These are phyloP conservation scores for Ballota nigra DNA, from an alignment of 257 asterid genomes.

Conservation along the genomic window DNA sequence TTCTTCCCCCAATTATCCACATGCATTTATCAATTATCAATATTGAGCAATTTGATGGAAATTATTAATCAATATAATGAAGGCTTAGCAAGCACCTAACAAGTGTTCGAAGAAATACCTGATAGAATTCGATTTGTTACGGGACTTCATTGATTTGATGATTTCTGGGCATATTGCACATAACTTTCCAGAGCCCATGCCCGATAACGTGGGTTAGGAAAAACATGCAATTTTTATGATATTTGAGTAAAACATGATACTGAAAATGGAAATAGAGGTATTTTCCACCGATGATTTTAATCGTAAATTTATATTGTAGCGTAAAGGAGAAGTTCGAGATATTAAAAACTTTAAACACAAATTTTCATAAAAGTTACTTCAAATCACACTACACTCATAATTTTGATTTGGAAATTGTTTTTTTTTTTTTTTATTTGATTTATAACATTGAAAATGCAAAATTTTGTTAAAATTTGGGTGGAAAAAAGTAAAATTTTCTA, in stretches of 20 bases:
- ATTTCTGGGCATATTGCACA: conserved; percentile 46
- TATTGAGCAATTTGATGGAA: not conserved
- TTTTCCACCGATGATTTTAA: not conserved
- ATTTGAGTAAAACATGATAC: not conserved
- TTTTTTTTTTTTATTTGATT: too few relatives aligned
- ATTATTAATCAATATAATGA: not conserved
- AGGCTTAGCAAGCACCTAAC: not conserved
- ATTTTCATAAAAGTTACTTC: too few relatives aligned
- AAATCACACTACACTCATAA: too few relatives aligned
- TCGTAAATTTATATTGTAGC: too few relatives aligned
- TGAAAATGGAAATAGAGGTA: not conserved
- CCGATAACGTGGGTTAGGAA: not conserved
- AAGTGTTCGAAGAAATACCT: conserved; percentile 71
- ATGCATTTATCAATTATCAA: not conserved
- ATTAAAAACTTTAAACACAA: too few relatives aligned
- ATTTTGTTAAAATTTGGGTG: too few relatives aligned
- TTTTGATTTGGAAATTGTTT: too few relatives aligned
- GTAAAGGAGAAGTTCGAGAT: too few relatives aligned
- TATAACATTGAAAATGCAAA: too few relatives aligned
- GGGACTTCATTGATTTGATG: too few relatives aligned
- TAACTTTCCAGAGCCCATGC: not conserved
- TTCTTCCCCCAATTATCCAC: too few relatives aligned
- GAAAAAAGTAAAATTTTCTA: too few relatives aligned
- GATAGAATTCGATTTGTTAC: conserved; percentile 41
- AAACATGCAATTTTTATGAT: not conserved